These are phyloP conservation scores for Dioscorea cayenensis DNA, from an alignment of 116 monocot genomes.

Conservation along the genomic window DNA sequence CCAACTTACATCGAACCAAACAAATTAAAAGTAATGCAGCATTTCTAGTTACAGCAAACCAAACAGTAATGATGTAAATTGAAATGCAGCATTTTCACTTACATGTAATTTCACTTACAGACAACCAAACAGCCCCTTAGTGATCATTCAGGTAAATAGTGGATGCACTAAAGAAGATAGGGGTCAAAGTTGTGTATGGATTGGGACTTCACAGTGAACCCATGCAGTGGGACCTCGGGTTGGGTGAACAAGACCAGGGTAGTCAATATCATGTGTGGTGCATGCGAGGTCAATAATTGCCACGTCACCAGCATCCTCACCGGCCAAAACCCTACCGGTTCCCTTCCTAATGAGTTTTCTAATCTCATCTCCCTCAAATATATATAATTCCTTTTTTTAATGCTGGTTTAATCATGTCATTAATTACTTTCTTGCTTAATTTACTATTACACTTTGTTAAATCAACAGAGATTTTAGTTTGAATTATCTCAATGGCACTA, in stretches of 20 bases:
- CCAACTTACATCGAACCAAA: no score
- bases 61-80: no score
- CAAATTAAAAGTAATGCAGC: no score
- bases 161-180: not conserved
- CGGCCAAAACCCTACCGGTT: constrained; percentile 34
- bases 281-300: constrained; percentile 13
- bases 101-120: no score
- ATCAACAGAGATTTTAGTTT: constrained; percentile 42
- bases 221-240: constrained; percentile 11
- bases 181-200: not conserved
- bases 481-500: constrained; percentile 51
- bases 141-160: not conserved
- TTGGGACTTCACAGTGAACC: constrained; percentile 30
- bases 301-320: constrained; percentile 28
- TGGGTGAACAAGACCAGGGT: not conserved
- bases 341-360: constrained; percentile 45
- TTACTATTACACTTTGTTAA: not conserved
- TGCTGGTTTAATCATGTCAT: no score
- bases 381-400: constrained; percentile 26
- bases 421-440: not conserved
- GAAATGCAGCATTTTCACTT: no score
- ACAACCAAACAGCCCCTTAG: no score
- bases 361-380: constrained; percentile 27
- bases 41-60: no score
- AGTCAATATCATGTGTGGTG: constrained; percentile 28